Evolutionary conservation across 1,284 basidiomycete genomes (phyloP).

Genomic region (Apiotrichum veenhuisii): DNA sequence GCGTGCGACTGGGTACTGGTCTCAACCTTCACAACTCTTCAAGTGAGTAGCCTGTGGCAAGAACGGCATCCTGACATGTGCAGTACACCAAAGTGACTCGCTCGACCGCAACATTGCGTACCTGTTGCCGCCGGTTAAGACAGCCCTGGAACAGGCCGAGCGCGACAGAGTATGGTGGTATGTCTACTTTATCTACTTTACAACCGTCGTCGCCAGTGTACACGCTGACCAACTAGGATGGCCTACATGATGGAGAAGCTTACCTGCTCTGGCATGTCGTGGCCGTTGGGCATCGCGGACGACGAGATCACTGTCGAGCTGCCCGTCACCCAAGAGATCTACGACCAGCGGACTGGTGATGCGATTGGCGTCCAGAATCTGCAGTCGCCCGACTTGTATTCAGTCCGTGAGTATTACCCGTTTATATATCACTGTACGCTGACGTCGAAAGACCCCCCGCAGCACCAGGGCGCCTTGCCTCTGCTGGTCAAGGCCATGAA

Average conservation of each 20-base stretch:
- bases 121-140: conserved; percentile 18
- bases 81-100: conserved; percentile 7
- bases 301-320: conserved; percentile 43
- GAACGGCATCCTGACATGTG: neutral
- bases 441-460: conserved; percentile 18
- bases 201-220: too few relatives aligned
- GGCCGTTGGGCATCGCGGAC: conserved; percentile 19
- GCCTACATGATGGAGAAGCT: conserved; percentile 29
- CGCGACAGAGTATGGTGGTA: conserved; percentile 42
- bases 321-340: conserved; percentile 32
- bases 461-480: conserved; percentile 54
- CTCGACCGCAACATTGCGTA: conserved; percentile 11
- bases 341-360: conserved; percentile 18
- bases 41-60: conserved; percentile 13
- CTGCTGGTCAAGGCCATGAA: conserved; percentile 60
- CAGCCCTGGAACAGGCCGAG: conserved; percentile 33
- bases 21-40: conserved; percentile 33
- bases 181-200: too few relatives aligned
- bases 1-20: conserved; percentile 32
- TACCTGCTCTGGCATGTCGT: conserved; percentile 2
- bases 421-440: neutral
- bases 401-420: conserved; percentile 14
- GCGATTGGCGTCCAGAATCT: conserved; percentile 34
- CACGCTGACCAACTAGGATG: conserved; percentile 24
- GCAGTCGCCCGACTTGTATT: conserved; percentile 23